Evolutionary conservation across 192 early-diverging fungal genomes (phyloP).

Genomic region (Endogone sp.): DNA sequence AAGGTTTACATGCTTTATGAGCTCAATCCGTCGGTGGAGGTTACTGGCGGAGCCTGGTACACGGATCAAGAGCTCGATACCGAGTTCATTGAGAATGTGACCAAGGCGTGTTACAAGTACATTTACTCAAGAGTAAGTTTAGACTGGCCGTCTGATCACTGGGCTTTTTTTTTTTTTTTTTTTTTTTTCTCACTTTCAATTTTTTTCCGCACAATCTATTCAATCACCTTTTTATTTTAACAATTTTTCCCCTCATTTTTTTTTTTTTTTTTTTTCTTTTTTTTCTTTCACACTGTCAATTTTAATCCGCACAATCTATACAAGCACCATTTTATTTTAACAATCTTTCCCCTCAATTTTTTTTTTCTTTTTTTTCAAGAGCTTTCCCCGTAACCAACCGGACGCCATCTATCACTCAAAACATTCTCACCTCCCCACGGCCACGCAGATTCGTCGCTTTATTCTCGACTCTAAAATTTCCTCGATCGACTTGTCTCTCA

Average conservation of each 20-base stretch:
- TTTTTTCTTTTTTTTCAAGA: too few species aligned
- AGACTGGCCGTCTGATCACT: background rate
- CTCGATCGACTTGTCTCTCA: conserved; percentile 63
- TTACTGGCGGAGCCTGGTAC: conserved; percentile 93
- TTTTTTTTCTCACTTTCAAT: conserved; percentile 18
- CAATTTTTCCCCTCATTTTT: conserved; percentile 4
- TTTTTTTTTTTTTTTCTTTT: too few species aligned
- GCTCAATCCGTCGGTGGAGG: conserved; percentile 75
- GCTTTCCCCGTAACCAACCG: conserved; percentile 46
- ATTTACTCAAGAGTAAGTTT: conserved; percentile 54
- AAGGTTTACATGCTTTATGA: conserved; percentile 91
- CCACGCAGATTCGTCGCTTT: conserved; percentile 62
- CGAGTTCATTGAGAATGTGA: conserved; percentile 83
- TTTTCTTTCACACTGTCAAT: too few species aligned
- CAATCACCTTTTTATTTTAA: background rate
- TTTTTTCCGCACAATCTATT: conserved; percentile 48
- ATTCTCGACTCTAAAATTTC: conserved; percentile 69
- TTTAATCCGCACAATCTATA: conserved; percentile 56
- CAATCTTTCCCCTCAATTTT: conserved; percentile 5
- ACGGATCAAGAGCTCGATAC: conserved; percentile 89
- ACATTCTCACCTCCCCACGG: too few species aligned
- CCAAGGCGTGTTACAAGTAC: conserved; percentile 66
- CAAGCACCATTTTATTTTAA: too few species aligned
- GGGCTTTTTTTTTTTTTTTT: background rate
- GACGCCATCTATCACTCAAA: conserved; percentile 57